A percentile compares a stretch with the other conserved stretches of the same genome.
phyloP scores from a whole-genome alignment of 495 filamentous ascomycete genomes.

The Clavariopsis aquatica region DNA sequence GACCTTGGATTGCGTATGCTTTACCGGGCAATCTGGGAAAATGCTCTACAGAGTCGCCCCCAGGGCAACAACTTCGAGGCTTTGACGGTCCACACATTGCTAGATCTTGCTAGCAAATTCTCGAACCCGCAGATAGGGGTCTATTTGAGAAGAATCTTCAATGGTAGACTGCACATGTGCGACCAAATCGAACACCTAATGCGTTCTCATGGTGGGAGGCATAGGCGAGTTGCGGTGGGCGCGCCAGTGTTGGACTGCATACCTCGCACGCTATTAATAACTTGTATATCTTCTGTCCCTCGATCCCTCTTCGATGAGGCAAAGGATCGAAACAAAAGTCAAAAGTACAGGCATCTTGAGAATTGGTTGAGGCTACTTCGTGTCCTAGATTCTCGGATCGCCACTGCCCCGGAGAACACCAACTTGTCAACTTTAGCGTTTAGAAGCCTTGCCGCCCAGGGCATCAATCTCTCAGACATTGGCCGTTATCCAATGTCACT shows the following conservation, averaged over 20 bases:
- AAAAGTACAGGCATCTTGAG: background rate
- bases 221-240: background rate
- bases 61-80: background rate
- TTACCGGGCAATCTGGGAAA: background rate
- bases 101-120: background rate
- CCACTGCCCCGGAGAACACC: background rate
- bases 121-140: background rate
- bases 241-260: background rate
- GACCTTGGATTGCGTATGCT: background rate
- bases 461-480: background rate
- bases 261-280: background rate
- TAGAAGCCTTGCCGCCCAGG: background rate
- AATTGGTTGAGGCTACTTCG: constrained; percentile 5
- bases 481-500: background rate
- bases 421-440: constrained; percentile 6
- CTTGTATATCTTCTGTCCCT: background rate
- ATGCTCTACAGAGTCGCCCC: background rate
- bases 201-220: background rate
- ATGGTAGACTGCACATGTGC: background rate
- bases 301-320: background rate
- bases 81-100: background rate
- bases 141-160: background rate
- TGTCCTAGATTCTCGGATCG: background rate
- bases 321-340: background rate
- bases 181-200: background rate